Evolutionary conservation across 495 filamentous ascomycete genomes (phyloP).

Genomic region (Astrothelium macrocarpum): DNA sequence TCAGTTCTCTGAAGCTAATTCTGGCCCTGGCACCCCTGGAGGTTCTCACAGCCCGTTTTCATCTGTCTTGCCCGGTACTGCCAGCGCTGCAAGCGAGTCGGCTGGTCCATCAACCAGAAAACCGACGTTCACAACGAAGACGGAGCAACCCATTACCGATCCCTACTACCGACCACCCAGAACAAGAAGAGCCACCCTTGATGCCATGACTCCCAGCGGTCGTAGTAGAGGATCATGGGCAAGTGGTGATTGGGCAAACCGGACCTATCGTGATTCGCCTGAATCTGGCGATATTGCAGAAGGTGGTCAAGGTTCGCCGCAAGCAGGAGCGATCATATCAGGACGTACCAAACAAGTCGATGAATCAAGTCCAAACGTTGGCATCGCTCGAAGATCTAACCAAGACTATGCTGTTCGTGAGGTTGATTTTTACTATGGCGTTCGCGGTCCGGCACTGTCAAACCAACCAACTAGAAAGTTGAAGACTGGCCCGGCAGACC

Average conservation of each 20-base stretch:
- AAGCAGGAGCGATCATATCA: not conserved
- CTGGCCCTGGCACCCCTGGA: not conserved
- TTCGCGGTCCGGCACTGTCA: conserved; percentile 80
- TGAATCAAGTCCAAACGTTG: conserved; percentile 40
- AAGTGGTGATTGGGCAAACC: conserved; percentile 44
- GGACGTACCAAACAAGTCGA: conserved; percentile 34
- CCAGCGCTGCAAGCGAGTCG: conserved; percentile 38
- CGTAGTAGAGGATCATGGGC: conserved; percentile 40
- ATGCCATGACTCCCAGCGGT: conserved; percentile 35
- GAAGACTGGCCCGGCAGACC: conserved; percentile 90
- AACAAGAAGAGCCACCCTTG: conserved; percentile 49
- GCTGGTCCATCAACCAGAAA: conserved; percentile 25
- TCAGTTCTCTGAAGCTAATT: conserved; percentile 21
- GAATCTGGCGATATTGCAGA: conserved; percentile 15
- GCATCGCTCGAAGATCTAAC: conserved; percentile 40
- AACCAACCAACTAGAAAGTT: conserved; percentile 70
- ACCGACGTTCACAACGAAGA: conserved; percentile 20
- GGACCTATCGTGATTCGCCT: conserved; percentile 35
- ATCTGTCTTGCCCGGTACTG: conserved; percentile 48
- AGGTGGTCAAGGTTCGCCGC: not conserved
- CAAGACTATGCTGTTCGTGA: conserved; percentile 88
- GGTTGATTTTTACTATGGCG: conserved; percentile 89
- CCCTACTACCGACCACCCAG: conserved; percentile 76
- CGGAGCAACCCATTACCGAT: conserved; percentile 22
- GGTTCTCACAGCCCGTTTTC: not conserved